Base-by-base conservation (phyloP, 1,284 basidiomycete species). In the Marasmius oreades region DNA sequence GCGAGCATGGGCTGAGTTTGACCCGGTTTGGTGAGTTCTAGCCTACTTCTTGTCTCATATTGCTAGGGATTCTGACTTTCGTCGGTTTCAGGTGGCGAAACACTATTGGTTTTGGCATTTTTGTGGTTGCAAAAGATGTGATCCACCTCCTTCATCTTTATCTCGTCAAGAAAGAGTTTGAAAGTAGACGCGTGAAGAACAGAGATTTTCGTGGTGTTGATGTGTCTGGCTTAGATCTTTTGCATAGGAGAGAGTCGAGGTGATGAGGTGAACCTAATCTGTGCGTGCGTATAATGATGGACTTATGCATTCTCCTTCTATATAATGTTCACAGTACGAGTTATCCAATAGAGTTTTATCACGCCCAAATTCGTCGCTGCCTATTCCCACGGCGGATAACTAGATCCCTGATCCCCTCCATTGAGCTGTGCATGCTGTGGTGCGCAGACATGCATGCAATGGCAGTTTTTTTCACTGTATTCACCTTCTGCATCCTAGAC, bases 191-290 rank as follows among this genome's bases (percentile, higher is more conserved):
- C 16, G 79, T 91, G 28, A 85, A 84, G 70, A 86, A 77, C 63
- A 76, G 80, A 57, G 80, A 88, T 37, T 91, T 91, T 65, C 73
- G 76, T n/a, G 86, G 84, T 0, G 78, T 91, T 8, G 87, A 90
- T 63, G 64, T 81, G 36, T 67, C 68, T 12, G 82, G 82, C 59
- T 74, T 91, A 44, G 88, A 91, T 67, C 75, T 90, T 31, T 76
- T 87, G 39, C 39, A 8, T 42, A 31, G 28, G 28, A 31, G 28
- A 10, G 5, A 31, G 10, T 10, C 28, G 10, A 31, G 28, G 5
- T 31, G 28, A 31, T 5, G 28, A 10, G 28, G 10, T 5, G 28
- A 10, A 10, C 28, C 10, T 31, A 5, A 31, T 10, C 28, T 10
- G 4, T 4, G 28, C 28, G 28, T n/a, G n/a, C n/a, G 28, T 31